Conservation (phyloP, 257 asterid species). For the Sherardia arvensis region DNA sequence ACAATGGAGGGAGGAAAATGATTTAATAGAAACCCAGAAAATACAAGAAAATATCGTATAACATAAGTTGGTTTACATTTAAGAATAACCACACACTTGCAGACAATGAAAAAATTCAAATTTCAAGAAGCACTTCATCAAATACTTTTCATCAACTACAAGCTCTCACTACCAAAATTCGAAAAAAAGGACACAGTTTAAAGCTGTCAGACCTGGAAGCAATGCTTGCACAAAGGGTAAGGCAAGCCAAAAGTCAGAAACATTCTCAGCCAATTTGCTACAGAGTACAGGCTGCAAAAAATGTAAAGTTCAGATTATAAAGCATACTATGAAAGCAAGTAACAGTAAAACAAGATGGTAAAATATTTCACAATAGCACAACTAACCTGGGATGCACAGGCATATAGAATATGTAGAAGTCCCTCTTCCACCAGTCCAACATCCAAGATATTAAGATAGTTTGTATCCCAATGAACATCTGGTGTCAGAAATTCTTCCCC, state of each 20-base stretch:
- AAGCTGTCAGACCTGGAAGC: conserved; percentile 64
- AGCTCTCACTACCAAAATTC: neutral
- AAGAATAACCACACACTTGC: neutral
- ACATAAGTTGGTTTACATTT: neutral
- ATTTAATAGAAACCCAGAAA: conserved; percentile 3
- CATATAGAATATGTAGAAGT: conserved; percentile 81
- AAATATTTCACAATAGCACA: neutral
- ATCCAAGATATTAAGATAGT: conserved; percentile 61
- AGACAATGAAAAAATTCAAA: neutral
- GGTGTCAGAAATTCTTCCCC: conserved; percentile 73
- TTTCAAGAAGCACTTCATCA: neutral
- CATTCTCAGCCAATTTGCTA: conserved; percentile 75
- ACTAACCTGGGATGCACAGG: conserved; percentile 91
- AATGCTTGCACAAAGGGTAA: conserved; percentile 86
- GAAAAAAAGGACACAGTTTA: conserved; percentile 14
- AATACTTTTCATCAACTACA: neutral
- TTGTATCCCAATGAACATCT: conserved; percentile 52
- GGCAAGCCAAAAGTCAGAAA: conserved; percentile 68
- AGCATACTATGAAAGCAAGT: neutral
- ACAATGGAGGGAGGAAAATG: conserved; percentile 14
- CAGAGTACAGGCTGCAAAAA: conserved; percentile 67
- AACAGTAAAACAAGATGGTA: too few species aligned
- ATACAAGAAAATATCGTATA: neutral
- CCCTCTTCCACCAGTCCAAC: conserved; percentile 84
- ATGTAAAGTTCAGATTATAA: conserved; percentile 15